Evolutionary conservation across 2,329 filamentous ascomycete species (phyloP).

Genomic region (Alternaria arborescens): DNA sequence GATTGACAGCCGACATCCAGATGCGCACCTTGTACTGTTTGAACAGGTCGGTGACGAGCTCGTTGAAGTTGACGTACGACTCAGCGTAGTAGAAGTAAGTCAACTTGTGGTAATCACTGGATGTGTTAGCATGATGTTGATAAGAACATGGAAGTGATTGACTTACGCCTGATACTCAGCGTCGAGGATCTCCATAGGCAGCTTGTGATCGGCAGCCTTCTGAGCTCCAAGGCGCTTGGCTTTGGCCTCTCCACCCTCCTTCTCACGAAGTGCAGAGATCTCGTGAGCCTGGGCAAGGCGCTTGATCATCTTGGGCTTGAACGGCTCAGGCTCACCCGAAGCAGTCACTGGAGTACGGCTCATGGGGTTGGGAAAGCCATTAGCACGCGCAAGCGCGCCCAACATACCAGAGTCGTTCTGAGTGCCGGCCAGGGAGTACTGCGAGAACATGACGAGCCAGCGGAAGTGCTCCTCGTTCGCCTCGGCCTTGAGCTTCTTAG

Average conservation of each 20-base stretch:
- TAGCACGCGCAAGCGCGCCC: constrained; percentile 47
- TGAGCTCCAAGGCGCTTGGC: constrained; percentile 96
- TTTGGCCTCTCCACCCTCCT: constrained; percentile 97
- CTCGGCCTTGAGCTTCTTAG: constrained; percentile 88
- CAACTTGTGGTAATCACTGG: constrained; percentile 96
- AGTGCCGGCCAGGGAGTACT: constrained; percentile 54
- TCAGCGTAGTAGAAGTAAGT: constrained; percentile 99
- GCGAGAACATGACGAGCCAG: constrained; percentile 98
- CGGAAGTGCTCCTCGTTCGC: constrained; percentile 96
- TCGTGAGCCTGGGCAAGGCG: constrained; percentile 91
- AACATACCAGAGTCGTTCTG: constrained; percentile 61
- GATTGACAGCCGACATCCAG: constrained; percentile 99
- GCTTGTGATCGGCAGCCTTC: constrained; percentile 91
- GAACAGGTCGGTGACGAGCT: constrained; percentile 94
- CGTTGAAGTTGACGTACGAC: constrained; percentile 99
- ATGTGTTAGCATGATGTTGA: constrained; percentile 23
- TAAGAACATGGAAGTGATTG: constrained; percentile 21
- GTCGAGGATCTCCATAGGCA: constrained; percentile 98
- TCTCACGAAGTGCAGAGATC: constrained; percentile 86
- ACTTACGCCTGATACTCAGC: constrained; percentile 98
- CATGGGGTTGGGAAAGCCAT: constrained; percentile 40
- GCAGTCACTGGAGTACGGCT: constrained; percentile 58
- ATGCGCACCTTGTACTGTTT: constrained; percentile 99
- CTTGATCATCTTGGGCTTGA: constrained; percentile 94
- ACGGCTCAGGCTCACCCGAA: constrained; percentile 66